Conservation (phyloP, 805 yeast genomes). For the Wickerhamiella sorbophila region DNA sequence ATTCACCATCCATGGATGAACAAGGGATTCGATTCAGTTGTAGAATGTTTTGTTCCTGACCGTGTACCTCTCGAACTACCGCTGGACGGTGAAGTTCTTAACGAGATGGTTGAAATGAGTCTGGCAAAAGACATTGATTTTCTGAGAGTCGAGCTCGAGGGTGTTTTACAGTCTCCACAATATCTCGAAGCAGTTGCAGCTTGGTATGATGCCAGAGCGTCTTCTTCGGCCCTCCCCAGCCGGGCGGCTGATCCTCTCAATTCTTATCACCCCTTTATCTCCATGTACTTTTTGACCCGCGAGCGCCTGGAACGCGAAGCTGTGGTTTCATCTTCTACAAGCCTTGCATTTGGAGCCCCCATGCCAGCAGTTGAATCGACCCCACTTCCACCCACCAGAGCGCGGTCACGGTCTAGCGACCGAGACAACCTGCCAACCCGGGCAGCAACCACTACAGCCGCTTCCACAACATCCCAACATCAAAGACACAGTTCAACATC, state of each 20-base stretch:
- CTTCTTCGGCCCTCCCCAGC: constrained; percentile 2
- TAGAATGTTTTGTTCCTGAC: constrained; percentile 58
- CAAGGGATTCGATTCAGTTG: constrained; percentile 65
- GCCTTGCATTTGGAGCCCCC: background rate
- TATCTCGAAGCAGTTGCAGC: constrained; percentile 48
- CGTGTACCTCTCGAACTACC: constrained; percentile 64
- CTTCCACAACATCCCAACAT: too few species aligned
- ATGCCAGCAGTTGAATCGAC: constrained; percentile 1
- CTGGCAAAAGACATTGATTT: constrained; percentile 57
- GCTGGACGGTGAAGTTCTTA: constrained; percentile 48
- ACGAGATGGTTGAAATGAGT: constrained; percentile 64
- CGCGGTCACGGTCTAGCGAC: background rate
- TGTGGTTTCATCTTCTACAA: constrained; percentile 33
- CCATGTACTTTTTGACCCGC: constrained; percentile 72
- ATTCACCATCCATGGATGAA: constrained; percentile 90
- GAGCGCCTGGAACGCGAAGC: constrained; percentile 65
- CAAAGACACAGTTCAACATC: too few species aligned
- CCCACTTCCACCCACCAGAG: constrained; percentile 1
- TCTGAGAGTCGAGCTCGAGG: constrained; percentile 35
- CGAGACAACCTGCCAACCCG: background rate
- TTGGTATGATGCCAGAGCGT: constrained; percentile 34
- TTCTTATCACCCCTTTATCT: constrained; percentile 77
- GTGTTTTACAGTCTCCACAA: constrained; percentile 45
- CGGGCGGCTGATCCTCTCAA: constrained; percentile 58
- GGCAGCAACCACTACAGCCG: background rate